Evolutionary conservation across 176 grass and related monocot species (phyloP), one percentile per base, ranked within the genome.

Genomic region (Eragrostis nindensis): DNA sequence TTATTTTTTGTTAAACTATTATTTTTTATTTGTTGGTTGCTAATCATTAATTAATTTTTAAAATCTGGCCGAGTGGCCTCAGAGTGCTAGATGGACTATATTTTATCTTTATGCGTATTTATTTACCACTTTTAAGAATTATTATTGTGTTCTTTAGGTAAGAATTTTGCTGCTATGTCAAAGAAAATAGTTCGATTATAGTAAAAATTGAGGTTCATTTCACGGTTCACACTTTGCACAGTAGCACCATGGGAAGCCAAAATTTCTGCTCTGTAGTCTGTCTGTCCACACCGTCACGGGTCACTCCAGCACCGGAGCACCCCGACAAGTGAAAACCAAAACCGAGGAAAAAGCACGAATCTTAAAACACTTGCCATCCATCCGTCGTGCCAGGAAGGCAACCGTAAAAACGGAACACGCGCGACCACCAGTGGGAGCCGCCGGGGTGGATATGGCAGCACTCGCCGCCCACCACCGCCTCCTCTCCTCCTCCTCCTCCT

Each of bases 401-500:
- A 39, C 50, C 73, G n/a, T n/a, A n/a, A n/a, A n/a, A 64, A 40
- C 50, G 19, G 14, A 27, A 36, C 14, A 8, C 49, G 11, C 71
- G 26, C 5, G 43, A 64, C 25, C 0, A 22, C 50, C 68, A 75
- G 71, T 71, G 18, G 36, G 79, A 74, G 26, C 6, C 46, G 55
- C 5, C 1, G 55, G 46, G 77, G 71, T 22, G 78, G 87, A 89
- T 89, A 89, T 89, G 87, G 83, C 83, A 70, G 87, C 87, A 17
- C 38, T 73, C 64, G 83, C 83, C 48, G 43, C 73, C 63, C 27
- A 46, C 63, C 72, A 78, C 75, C 76, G 21, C 76, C 45, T 10
- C 50, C 38, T 43, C 52, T 14, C 19, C 68, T 65, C 16, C 53
- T 79, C 68, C 65, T 62, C 64, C 36, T 30, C 79, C 66, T 14